Evolutionary conservation across 202 grass and related monocot species (phyloP).

Genomic region (Setaria viridis): DNA sequence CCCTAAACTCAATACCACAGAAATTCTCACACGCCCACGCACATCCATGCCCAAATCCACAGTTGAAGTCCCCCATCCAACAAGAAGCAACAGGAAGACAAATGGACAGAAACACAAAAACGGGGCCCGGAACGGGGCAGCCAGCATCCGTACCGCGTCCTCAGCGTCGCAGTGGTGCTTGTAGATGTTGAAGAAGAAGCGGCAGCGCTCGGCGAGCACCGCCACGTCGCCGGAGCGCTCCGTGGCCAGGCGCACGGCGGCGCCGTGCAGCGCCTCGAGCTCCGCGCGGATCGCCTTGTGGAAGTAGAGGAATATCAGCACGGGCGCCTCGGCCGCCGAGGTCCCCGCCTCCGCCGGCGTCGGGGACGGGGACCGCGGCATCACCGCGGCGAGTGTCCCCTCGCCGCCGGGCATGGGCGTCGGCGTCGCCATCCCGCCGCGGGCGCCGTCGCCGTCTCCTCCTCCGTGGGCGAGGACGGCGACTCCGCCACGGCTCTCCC

Average conservation of each 20-base stretch:
- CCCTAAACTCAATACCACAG: conserved; percentile 51
- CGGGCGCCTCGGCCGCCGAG: conserved; percentile 62
- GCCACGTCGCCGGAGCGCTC: conserved; percentile 60
- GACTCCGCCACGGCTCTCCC: conserved; percentile 51
- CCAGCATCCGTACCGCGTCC: conserved; percentile 69
- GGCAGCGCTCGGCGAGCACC: conserved; percentile 60
- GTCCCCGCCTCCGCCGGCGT: conserved; percentile 42
- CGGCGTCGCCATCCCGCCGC: conserved; percentile 58
- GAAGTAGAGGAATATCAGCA: conserved; percentile 94
- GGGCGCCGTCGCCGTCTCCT: background rate
- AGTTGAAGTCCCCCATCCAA: background rate
- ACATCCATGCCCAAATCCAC: conserved; percentile 41
- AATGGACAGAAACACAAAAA: conserved; percentile 42
- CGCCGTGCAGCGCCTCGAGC: conserved; percentile 74
- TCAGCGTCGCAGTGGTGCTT: conserved; percentile 93
- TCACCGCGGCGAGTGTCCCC: conserved; percentile 57
- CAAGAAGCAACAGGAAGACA: background rate
- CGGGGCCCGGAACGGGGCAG: conserved; percentile 1
- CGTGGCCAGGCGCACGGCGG: conserved; percentile 75
- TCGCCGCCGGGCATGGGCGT: conserved; percentile 65
- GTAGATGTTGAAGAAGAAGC: conserved; percentile 83
- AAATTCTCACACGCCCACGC: conserved; percentile 25
- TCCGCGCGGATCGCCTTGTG: conserved; percentile 89
- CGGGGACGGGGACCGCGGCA: conserved; percentile 57
- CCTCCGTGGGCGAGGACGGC: conserved; percentile 28